Evolutionary conservation across 163 green algal genomes (phyloP).

Genomic region (Scenedesmus sp.): DNA sequence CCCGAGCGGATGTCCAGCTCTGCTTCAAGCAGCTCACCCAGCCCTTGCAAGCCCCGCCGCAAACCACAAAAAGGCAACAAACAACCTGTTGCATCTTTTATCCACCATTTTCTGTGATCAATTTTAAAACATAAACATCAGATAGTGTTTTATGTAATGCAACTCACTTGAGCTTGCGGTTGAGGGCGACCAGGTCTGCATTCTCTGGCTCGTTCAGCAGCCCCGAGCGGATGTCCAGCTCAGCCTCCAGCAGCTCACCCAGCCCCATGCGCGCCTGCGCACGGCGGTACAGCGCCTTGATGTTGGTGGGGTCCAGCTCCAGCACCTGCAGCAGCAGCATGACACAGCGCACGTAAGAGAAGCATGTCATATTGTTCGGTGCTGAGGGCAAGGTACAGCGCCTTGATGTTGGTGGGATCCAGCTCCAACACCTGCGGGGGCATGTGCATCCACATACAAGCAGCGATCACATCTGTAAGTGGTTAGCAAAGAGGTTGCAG

Average conservation of each 20-base stretch:
- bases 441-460: too few relatives aligned
- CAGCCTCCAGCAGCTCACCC: constrained; percentile 88
- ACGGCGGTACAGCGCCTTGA: constrained; percentile 96
- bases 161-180: constrained; percentile 65
- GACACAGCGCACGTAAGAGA: not conserved
- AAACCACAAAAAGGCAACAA: too few relatives aligned
- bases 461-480: too few relatives aligned
- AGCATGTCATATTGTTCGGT: too few relatives aligned
- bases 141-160: not conserved
- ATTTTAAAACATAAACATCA: not conserved
- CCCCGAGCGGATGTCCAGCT: constrained; percentile 85
- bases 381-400: constrained; percentile 75
- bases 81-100: too few relatives aligned
- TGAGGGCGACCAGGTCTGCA: constrained; percentile 67
- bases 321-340: constrained; percentile 75
- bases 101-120: too few relatives aligned
- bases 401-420: constrained; percentile 92
- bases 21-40: constrained; percentile 88
- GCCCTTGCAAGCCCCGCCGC: not conserved
- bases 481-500: too few relatives aligned
- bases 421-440: constrained; percentile 82
- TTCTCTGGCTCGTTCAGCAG: constrained; percentile 76
- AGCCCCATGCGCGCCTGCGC: constrained; percentile 83
- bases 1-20: constrained; percentile 86
- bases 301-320: constrained; percentile 84